Conservation (phyloP, 1,284 basidiomycete species). For the Puccinia novopanici region DNA sequence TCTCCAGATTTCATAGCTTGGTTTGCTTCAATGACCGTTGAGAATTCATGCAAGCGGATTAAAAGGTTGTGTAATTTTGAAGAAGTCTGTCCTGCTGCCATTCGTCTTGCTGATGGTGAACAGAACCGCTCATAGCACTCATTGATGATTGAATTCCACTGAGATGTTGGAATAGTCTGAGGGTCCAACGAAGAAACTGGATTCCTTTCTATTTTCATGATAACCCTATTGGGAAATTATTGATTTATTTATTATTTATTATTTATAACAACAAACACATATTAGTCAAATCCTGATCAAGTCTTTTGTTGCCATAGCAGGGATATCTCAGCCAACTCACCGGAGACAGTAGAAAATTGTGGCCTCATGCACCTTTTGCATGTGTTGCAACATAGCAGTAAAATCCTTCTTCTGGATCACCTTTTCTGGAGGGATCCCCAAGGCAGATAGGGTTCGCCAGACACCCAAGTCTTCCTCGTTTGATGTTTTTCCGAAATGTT, state of each 20-base stretch:
- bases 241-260: no score
- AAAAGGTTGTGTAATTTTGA: neutral
- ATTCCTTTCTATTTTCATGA: no score
- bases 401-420: neutral
- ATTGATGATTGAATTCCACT: neutral
- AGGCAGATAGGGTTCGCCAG: neutral
- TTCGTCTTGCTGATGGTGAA: neutral
- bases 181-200: no score
- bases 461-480: neutral
- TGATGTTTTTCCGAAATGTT: neutral
- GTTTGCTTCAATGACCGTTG: neutral
- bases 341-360: neutral
- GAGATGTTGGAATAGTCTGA: neutral
- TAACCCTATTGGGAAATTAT: neutral
- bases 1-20: slow-evolving; percentile 23
- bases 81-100: neutral
- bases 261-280: no score
- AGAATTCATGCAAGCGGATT: slow-evolving; percentile 1
- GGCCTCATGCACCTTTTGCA: neutral
- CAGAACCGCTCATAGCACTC: neutral
- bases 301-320: no score
- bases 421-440: slow-evolving; percentile 15
- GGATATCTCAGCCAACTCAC: no score
- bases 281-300: no score
- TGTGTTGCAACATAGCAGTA: no score